Percentiles rank a stretch among this genome's conserved stretches.
Conservation (phyloP, 441 rosid genomes). For the Euphorbia celastroides region DNA sequence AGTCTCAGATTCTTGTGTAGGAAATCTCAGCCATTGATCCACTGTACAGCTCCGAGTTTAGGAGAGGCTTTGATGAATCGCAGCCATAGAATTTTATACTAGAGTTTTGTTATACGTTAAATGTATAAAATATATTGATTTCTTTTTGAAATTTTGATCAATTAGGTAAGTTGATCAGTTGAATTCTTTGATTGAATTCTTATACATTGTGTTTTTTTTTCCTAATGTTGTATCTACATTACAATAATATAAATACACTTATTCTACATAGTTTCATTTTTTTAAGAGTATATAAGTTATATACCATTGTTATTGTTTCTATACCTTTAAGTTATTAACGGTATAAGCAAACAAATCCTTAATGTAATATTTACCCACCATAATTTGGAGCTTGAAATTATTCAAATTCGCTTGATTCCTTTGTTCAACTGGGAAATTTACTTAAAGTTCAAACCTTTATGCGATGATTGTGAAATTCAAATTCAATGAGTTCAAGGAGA, state of each 20-base stretch:
- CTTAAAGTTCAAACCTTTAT: not conserved
- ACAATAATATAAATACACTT: not conserved
- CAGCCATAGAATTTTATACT: slow-evolving; percentile 1
- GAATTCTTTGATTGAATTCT: not conserved
- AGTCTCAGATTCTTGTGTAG: slow-evolving; percentile 85
- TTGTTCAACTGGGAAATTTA: not conserved
- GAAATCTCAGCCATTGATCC: not conserved
- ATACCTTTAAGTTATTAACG: too few species aligned
- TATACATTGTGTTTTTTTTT: not conserved
- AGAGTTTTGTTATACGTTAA: not conserved
- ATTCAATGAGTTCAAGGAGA: slow-evolving; percentile 35
- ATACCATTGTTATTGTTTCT: not conserved
- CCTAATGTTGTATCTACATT: not conserved
- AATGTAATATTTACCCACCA: too few species aligned
- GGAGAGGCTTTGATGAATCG: slow-evolving; percentile 10
- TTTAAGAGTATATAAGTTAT: too few species aligned
- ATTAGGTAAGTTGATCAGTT: slow-evolving; percentile 7
- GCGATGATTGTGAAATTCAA: slow-evolving; percentile 1
- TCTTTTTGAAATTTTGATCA: slow-evolving; percentile 5
- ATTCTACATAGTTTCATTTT: not conserved
- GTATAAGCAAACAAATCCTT: too few species aligned
- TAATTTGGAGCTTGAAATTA: too few species aligned
- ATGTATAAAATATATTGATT: not conserved
- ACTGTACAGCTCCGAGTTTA: slow-evolving; percentile 29
- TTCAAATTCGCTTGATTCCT: not conserved